These are phyloP conservation scores for Suillus fuscotomentosus DNA, from an alignment of 768 basidiomycete genomes.

Conservation along the genomic window DNA sequence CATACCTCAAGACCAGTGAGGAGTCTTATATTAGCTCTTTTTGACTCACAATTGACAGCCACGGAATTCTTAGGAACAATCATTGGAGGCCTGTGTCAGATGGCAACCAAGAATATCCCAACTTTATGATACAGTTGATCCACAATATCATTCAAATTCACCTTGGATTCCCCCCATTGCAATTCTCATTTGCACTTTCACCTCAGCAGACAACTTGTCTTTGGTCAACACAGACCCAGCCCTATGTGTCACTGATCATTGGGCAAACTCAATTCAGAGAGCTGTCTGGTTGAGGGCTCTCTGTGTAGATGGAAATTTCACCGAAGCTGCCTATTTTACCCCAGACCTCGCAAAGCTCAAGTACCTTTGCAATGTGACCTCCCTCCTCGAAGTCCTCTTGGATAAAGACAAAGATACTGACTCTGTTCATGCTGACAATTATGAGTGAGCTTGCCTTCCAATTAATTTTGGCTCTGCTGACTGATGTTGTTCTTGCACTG, in stretches of 20 bases:
- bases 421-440: neutral
- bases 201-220: neutral
- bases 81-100: neutral
- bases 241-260: neutral
- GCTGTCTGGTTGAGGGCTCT: neutral
- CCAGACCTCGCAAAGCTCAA: neutral
- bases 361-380: neutral
- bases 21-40: fast-evolving
- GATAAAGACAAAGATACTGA: neutral
- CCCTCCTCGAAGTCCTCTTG: neutral
- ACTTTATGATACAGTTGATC: neutral
- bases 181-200: neutral
- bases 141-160: neutral
- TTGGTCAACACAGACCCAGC: neutral
- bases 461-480: neutral
- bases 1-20: neutral
- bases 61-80: neutral
- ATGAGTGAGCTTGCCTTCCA: neutral
- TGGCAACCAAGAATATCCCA: neutral
- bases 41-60: neutral
- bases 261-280: neutral
- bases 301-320: neutral
- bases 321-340: neutral
- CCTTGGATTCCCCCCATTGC: neutral
- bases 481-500: fast-evolving